These are phyloP conservation scores for Botrytis hyacinthi DNA, from an alignment of 2,329 filamentous ascomycete species.

Conservation along the genomic window DNA sequence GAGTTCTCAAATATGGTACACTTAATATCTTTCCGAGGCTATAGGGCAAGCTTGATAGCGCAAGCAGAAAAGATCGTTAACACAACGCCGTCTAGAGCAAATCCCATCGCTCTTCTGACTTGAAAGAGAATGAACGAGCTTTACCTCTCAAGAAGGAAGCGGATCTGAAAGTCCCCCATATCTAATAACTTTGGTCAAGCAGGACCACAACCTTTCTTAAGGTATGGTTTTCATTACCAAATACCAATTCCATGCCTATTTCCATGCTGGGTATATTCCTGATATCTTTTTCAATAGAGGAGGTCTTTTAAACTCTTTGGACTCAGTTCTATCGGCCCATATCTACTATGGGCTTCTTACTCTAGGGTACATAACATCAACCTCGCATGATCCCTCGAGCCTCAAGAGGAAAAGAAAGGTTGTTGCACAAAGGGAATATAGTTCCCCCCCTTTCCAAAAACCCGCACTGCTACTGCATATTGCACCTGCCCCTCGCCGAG, in stretches of 20 bases:
- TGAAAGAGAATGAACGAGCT: neutral
- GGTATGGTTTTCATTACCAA: neutral
- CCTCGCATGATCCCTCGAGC: neutral
- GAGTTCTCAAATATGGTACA: neutral
- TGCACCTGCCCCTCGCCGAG: neutral
- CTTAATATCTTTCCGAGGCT: neutral
- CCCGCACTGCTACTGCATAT: neutral
- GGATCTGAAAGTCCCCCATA: rapidly evolving
- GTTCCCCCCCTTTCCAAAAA: too few species aligned
- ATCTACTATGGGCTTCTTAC: neutral
- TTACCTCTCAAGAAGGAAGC: neutral
- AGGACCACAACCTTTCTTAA: neutral
- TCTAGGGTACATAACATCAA: neutral
- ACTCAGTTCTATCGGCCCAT: neutral
- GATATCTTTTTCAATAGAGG: neutral
- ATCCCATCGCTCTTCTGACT: neutral
- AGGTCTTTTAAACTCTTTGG: neutral
- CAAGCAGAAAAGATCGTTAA: neutral
- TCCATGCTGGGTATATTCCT: neutral
- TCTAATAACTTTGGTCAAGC: neutral
- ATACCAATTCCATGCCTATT: neutral
- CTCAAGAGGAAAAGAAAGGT: neutral
- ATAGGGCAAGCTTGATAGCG: neutral
- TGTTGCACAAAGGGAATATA: neutral
- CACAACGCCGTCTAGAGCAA: neutral